Evolutionary conservation across 2,329 filamentous ascomycete species (phyloP).

Genomic region (Ophiocordyceps polyrhachis-furcata): DNA sequence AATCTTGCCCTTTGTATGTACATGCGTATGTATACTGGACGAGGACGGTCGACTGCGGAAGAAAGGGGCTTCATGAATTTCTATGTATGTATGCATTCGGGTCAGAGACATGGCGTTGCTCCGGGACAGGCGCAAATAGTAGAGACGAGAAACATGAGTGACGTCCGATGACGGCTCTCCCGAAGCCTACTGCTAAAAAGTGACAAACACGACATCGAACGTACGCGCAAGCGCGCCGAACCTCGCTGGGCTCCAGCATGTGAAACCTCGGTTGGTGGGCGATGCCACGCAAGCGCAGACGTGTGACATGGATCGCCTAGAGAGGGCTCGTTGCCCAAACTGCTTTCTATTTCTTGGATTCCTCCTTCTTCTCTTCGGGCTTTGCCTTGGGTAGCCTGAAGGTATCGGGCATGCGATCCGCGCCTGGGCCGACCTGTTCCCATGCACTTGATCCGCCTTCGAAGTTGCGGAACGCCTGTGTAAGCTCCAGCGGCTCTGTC

Average conservation of each 20-base stretch:
- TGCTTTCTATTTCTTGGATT: conserved; percentile 68
- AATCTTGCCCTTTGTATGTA: not conserved
- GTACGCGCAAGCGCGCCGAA: not conserved
- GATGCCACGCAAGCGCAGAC: not conserved
- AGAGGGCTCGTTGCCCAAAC: not conserved
- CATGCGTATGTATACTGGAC: not conserved
- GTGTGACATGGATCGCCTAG: not conserved
- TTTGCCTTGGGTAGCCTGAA: conserved; percentile 95
- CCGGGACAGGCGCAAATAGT: not conserved
- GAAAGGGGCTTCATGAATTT: not conserved
- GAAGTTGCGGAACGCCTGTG: conserved; percentile 97
- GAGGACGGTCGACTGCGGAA: not conserved
- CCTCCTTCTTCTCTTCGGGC: conserved; percentile 79
- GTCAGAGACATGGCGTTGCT: not conserved
- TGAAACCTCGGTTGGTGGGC: not conserved
- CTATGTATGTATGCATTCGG: not conserved
- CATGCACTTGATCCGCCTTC: conserved; percentile 64
- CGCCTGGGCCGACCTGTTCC: conserved; percentile 49
- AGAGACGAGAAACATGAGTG: not conserved
- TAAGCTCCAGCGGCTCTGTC: conserved; percentile 91
- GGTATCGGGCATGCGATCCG: conserved; percentile 61
- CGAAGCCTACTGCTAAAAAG: not conserved
- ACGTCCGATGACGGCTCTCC: not conserved
- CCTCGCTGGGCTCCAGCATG: not conserved
- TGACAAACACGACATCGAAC: not conserved